Conservation (phyloP, 2,329 filamentous ascomycete genomes). For the Penicillium aurantiogriseum region DNA sequence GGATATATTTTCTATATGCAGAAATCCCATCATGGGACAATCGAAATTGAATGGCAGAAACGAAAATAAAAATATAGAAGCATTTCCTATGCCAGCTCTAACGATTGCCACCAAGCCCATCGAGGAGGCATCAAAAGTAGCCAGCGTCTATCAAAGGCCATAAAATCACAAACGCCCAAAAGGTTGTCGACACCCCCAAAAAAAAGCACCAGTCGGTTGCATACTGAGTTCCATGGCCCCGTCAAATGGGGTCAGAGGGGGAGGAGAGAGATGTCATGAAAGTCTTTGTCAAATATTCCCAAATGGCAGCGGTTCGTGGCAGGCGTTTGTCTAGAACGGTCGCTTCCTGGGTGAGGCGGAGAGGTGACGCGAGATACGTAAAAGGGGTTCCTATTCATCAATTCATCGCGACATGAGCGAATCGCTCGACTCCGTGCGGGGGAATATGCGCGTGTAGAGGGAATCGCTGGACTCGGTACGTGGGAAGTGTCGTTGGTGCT, state of each 20-base stretch:
- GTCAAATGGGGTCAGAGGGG: conserved; percentile 11
- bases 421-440: conserved; percentile 37
- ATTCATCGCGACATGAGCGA: conserved; percentile 36
- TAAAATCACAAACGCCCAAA: conserved; percentile 21
- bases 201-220: conserved; percentile 16
- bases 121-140: conserved; percentile 11
- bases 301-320: conserved; percentile 4
- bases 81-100: conserved; percentile 17
- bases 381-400: conserved; percentile 4
- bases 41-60: conserved; percentile 19
- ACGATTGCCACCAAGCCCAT: conserved; percentile 14
- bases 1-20: conserved; percentile 27
- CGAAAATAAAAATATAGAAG: conserved; percentile 8
- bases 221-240: conserved; percentile 10
- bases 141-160: conserved; percentile 19
- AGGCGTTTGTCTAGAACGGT: conserved; percentile 11
- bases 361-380: conserved; percentile 3
- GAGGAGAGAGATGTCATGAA: conserved; percentile 15
- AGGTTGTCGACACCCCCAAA: conserved; percentile 18
- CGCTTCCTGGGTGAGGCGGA: conserved; percentile 8
- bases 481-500: conserved; percentile 37
- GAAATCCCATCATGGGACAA: conserved; percentile 16
- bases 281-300: conserved; percentile 16
- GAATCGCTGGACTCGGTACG: conserved; percentile 39
- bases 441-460: conserved; percentile 37